These are phyloP conservation scores for Phytopythium kandeliae DNA, from an alignment of 352 stramenopile species.

Conservation along the genomic window DNA sequence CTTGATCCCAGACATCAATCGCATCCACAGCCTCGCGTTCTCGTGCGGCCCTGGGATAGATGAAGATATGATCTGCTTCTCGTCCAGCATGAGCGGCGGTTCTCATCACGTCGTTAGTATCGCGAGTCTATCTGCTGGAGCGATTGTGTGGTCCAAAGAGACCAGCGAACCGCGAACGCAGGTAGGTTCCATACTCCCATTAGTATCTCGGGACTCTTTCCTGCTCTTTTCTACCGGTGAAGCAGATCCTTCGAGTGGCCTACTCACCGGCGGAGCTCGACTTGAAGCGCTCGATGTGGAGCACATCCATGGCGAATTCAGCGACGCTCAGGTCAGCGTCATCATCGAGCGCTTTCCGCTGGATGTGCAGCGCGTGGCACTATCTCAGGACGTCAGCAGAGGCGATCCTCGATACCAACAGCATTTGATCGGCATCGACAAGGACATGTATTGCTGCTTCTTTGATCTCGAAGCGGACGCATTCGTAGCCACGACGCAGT, in stretches of 20 bases:
- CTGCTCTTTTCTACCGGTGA: neutral
- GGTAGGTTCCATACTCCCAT: neutral
- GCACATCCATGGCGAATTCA: neutral
- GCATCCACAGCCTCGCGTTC: constrained; percentile 17
- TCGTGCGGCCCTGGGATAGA: neutral
- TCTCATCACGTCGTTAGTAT: neutral
- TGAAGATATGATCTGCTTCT: constrained; percentile 18
- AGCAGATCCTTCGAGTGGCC: neutral
- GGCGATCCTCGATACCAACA: constrained; percentile 6
- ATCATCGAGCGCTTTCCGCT: constrained; percentile 21
- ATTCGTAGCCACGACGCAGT: constrained; percentile 30
- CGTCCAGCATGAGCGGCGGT: constrained; percentile 5
- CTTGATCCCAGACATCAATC: neutral
- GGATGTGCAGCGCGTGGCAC: constrained; percentile 12
- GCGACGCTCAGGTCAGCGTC: neutral
- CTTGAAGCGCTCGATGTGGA: constrained; percentile 10
- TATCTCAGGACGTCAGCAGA: constrained; percentile 12
- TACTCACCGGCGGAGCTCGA: neutral
- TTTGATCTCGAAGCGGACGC: constrained; percentile 20
- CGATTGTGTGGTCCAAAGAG: neutral
- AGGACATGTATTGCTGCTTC: constrained; percentile 37
- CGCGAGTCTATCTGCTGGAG: neutral
- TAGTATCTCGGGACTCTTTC: neutral
- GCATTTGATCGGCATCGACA: constrained; percentile 30
- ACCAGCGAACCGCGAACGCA: neutral